These are phyloP conservation scores for Volutella citrinella DNA, from an alignment of 2,329 filamentous ascomycete genomes.

Conservation along the genomic window DNA sequence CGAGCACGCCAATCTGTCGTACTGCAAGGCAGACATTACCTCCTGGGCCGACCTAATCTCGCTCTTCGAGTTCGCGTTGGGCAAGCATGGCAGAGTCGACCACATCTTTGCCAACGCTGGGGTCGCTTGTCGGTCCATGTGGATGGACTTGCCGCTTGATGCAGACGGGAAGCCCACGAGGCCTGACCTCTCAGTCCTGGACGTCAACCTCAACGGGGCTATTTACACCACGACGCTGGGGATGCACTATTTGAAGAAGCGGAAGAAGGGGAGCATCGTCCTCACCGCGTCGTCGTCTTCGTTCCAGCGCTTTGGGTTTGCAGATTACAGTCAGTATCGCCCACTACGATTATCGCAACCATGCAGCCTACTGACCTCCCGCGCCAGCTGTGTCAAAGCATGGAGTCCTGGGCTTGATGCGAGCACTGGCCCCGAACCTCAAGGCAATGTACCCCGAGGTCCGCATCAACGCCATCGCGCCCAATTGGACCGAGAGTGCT, in stretches of 20 bases:
- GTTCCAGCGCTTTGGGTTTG: conserved; percentile 46
- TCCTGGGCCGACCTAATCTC: conserved; percentile 47
- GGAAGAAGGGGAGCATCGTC: conserved; percentile 49
- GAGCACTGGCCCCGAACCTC: conserved; percentile 41
- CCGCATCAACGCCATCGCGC: conserved; percentile 53
- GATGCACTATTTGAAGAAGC: conserved; percentile 47
- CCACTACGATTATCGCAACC: no score
- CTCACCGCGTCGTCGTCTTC: conserved; percentile 49
- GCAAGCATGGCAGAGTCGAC: conserved; percentile 71
- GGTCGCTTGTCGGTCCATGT: conserved; percentile 43
- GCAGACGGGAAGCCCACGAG: conserved; percentile 46
- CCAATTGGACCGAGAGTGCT: conserved; percentile 52
- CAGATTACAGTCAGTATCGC: conserved; percentile 49
- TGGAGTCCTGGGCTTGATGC: conserved; percentile 51
- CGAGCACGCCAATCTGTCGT: conserved; percentile 17
- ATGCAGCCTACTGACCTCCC: no score
- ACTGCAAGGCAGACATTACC: conserved; percentile 44
- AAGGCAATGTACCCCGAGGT: conserved; percentile 39
- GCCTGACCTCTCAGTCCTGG: conserved; percentile 39
- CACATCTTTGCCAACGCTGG: conserved; percentile 71
- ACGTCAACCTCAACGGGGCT: conserved; percentile 48
- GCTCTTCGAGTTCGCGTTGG: conserved; percentile 49
- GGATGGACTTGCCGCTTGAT: conserved; percentile 45
- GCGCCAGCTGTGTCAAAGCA: conserved; percentile 53
- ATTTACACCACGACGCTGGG: conserved; percentile 49